Conservation (phyloP, 331 rosid genomes). For the Cucumis variabilis region DNA sequence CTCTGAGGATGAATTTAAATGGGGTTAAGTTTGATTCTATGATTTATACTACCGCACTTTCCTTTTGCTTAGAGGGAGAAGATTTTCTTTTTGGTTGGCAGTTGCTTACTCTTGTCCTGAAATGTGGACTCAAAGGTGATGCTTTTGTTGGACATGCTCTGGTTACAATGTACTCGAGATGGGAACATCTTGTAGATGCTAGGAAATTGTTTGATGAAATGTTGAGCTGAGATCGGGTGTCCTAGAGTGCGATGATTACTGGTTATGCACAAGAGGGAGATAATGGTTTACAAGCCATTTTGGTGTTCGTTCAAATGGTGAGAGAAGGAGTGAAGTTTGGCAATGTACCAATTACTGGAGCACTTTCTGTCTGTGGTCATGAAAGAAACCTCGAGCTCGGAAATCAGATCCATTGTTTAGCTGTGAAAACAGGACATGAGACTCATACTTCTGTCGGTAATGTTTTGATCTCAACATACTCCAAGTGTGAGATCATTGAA, state of each 20-base stretch:
- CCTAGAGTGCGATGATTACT: slow-evolving; percentile 85
- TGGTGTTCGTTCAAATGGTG: slow-evolving; percentile 63
- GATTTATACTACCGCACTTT: slow-evolving; percentile 63
- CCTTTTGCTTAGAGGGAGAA: slow-evolving; percentile 58
- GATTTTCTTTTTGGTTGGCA: slow-evolving; percentile 72
- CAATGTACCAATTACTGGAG: slow-evolving; percentile 80
- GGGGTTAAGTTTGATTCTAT: slow-evolving; percentile 78
- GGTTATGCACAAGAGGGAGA: slow-evolving; percentile 83
- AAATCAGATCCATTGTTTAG: slow-evolving; percentile 72
- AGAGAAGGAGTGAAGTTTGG: slow-evolving; percentile 69
- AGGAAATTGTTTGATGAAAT: slow-evolving; percentile 79
- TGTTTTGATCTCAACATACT: slow-evolving; percentile 83
- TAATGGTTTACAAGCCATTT: slow-evolving; percentile 66
- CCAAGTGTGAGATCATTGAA: slow-evolving; percentile 60
- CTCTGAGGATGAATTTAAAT: slow-evolving; percentile 56
- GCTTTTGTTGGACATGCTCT: slow-evolving; percentile 83
- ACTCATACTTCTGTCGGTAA: slow-evolving; percentile 69
- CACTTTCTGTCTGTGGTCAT: slow-evolving; percentile 81
- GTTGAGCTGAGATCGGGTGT: slow-evolving; percentile 63
- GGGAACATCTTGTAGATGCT: slow-evolving; percentile 59
- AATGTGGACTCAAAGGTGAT: slow-evolving; percentile 66
- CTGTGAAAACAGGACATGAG: slow-evolving; percentile 64
- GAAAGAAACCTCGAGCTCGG: slow-evolving; percentile 64
- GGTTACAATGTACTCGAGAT: slow-evolving; percentile 74
- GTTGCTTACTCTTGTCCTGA: slow-evolving; percentile 63